Evolutionary conservation across 2,329 filamentous ascomycete genomes (phyloP), one percentile per base, ranked within the genome.

Genomic region (Trichoderma hamatum): DNA sequence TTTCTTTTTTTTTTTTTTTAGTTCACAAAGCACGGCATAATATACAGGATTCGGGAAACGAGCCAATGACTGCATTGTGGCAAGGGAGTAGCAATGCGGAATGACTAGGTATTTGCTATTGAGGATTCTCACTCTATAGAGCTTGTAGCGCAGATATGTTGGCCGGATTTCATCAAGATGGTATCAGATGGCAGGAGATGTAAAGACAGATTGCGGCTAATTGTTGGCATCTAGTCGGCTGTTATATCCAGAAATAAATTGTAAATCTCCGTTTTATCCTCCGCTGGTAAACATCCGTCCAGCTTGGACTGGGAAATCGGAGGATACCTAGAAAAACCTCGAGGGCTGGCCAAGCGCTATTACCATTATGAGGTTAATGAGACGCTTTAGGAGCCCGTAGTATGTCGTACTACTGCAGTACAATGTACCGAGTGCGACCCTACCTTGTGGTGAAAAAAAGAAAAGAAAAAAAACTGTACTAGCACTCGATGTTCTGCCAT

Each of bases 261-360:
- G 19, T 19, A 65, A 65, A 56, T 65, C 62, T 65, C 63, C 63
- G 63, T 19, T 16, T 9, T 28, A 21, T 54, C n/a, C 14, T 52
- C 60, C 28, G 30, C 24, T 16, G n/a, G 43, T 21, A 21, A 21
- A n/a, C 16, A n/a, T 21, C 10, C 43, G 43, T 49, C 3, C 19
- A 21, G n/a, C 43, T 21, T 49, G 43, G 19, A 49, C 43, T 49
- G n/a, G 43, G n/a, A 19, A 21, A 49, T n/a, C 19, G n/a, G 19
- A 49, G n/a, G 19, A 49, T 49, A 49, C 34, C 9, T 6, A 36
- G 34, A 36, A 36, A 10, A 36, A 11, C 5, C 10, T 30, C 30
- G 30, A 30, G 30, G 30, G 43, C 43, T 49, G 43, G 19, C 43
- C 14, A 49, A 49, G 19, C 19, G 36, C 36, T 19, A 19, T 43